phyloP scores from a whole-genome alignment of 2,329 filamentous ascomycete genomes.

The Sporothrix humicola region DNA sequence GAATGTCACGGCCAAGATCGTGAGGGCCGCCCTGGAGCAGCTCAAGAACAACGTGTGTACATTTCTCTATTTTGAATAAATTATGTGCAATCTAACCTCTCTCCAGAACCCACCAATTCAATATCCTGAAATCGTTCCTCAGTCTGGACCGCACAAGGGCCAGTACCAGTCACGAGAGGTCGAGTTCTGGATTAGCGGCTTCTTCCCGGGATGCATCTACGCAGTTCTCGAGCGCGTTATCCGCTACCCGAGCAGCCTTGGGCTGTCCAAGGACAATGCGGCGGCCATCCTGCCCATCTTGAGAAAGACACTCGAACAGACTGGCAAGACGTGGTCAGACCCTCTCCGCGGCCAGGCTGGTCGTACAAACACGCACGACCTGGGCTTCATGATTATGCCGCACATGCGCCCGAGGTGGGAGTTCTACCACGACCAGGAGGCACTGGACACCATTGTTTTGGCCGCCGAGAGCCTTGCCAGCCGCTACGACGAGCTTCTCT shows the following conservation, averaged over 20 bases:
- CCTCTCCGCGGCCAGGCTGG: conserved; percentile 6
- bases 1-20: conserved; percentile 12
- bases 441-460: background rate
- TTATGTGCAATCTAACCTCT: background rate
- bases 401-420: conserved; percentile 13
- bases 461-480: conserved; percentile 2
- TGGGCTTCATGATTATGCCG: conserved; percentile 19
- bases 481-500: background rate
- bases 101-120: conserved; percentile 8
- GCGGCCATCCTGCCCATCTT: background rate
- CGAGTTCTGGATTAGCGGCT: conserved; percentile 13
- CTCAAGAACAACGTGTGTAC: conserved; percentile 6
- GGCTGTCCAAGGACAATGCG: background rate
- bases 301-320: background rate
- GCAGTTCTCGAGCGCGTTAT: conserved; percentile 2
- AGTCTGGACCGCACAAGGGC: conserved; percentile 3
- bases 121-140: conserved; percentile 21
- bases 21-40: background rate
- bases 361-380: conserved; percentile 2
- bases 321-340: background rate
- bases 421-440: conserved; percentile 4
- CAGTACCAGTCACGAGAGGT: conserved; percentile 24
- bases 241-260: background rate
- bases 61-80: background rate
- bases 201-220: conserved; percentile 5